phyloP scores from a whole-genome alignment of 306 rosid genomes.

The Clitoria ternatea region DNA sequence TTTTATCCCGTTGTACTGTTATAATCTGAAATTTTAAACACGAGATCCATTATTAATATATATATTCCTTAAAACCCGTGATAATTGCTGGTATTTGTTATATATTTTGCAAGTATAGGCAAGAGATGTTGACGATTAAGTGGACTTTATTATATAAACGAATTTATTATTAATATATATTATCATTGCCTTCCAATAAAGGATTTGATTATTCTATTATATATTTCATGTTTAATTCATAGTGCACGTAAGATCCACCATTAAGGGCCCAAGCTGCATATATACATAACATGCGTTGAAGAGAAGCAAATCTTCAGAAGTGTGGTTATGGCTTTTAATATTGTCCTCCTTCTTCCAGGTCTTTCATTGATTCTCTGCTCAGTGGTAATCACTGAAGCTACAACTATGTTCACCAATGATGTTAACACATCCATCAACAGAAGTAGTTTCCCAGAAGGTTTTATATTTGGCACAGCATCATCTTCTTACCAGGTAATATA shows the following conservation, averaged over 20 bases:
- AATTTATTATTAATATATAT: not conserved
- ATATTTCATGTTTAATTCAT: not conserved
- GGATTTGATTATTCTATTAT: not conserved
- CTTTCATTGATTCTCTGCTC: not conserved
- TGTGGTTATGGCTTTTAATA: not conserved
- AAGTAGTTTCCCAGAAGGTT: constrained; percentile 27
- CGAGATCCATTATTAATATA: too few species aligned
- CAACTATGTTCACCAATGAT: not conserved
- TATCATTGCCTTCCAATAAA: not conserved
- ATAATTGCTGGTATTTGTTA: too few species aligned
- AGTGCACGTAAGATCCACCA: not conserved
- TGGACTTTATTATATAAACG: not conserved
- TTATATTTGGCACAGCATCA: constrained; percentile 31
- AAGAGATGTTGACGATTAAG: not conserved
- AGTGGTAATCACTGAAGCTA: not conserved
- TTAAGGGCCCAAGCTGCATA: not conserved
- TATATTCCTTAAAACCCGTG: too few species aligned
- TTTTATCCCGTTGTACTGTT: too few species aligned
- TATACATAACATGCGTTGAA: not conserved
- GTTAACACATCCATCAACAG: not conserved
- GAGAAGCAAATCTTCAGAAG: not conserved
- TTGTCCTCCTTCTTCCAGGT: not conserved
- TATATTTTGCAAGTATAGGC: not conserved
- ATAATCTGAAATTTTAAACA: too few species aligned
- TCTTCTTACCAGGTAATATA: constrained; percentile 31